Percentiles rank a stretch among this genome's conserved stretches.
phyloP scores from a whole-genome alignment of 768 basidiomycete genomes.

The Hericium coralloides region DNA sequence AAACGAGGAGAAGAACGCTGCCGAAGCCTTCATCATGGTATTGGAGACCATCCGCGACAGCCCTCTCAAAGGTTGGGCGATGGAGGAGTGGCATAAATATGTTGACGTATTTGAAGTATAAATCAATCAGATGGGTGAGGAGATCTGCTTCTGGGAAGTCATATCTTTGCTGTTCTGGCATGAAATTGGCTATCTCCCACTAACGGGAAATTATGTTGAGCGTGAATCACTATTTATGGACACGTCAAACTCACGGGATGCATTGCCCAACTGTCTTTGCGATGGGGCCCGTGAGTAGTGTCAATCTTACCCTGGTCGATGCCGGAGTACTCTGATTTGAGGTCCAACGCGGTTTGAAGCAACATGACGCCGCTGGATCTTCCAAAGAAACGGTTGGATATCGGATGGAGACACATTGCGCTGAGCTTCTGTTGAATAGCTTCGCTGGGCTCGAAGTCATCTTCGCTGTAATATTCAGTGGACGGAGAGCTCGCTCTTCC shows the following conservation, averaged over 20 bases:
- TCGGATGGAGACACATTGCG: conserved; percentile 1
- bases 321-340: conserved; percentile 2
- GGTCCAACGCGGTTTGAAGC: conserved; percentile 3
- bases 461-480: not conserved
- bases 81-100: conserved; percentile 10
- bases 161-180: not conserved
- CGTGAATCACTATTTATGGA: too few species aligned
- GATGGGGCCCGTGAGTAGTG: not conserved
- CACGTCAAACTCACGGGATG: conserved; percentile 3
- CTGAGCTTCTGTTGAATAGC: not conserved
- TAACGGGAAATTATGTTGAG: not conserved
- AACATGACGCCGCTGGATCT: conserved; percentile 11
- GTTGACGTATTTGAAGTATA: conserved; percentile 6
- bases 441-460: conserved; percentile 1
- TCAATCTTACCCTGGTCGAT: not conserved
- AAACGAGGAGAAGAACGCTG: conserved; percentile 10
- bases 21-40: conserved; percentile 7
- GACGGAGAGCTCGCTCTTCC: not conserved
- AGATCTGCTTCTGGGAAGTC: conserved; percentile 11
- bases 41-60: conserved; percentile 5
- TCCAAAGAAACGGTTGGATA: conserved; percentile 9
- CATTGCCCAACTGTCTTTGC: conserved; percentile 8
- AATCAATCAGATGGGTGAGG: conserved; percentile 2
- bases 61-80: conserved; percentile 8
- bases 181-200: conserved; percentile 10